Percentiles rank a stretch among this genome's conserved stretches.
These are phyloP conservation scores for Chenopodium album DNA, from an alignment of 148 eudicot species.

Conservation along the genomic window DNA sequence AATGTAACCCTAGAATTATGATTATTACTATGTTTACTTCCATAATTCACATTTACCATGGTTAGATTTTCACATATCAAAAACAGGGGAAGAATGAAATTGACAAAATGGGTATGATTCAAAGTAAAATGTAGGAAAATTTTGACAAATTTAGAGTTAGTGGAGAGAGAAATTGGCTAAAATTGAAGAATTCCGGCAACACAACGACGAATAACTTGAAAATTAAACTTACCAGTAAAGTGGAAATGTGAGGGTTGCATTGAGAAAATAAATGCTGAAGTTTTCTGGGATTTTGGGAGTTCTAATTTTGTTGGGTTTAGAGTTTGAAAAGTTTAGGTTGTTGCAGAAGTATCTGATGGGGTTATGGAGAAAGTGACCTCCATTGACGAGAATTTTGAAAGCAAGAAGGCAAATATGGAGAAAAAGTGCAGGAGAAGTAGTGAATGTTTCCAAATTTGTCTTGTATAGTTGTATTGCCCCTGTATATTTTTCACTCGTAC, in stretches of 20 bases:
- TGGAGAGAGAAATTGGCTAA: background rate
- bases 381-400: background rate
- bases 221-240: background rate
- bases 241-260: background rate
- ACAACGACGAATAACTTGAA: background rate
- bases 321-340: too few species aligned
- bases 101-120: background rate
- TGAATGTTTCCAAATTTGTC: too few species aligned
- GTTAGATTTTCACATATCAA: background rate
- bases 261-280: too few species aligned
- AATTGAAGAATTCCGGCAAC: background rate
- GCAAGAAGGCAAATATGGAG: background rate
- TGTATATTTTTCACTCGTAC: too few species aligned
- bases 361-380: background rate
- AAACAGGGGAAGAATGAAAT: constrained; percentile 14
- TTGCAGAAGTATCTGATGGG: background rate
- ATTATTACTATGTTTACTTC: background rate
- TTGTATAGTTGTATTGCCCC: too few species aligned
- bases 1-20: background rate
- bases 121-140: background rate
- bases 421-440: too few species aligned
- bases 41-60: constrained; percentile 10
- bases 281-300: background rate
- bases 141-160: background rate
- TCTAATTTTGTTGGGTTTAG: background rate